Base-by-base conservation (phyloP, 768 basidiomycete species). In the Pleurotus giganteus region DNA sequence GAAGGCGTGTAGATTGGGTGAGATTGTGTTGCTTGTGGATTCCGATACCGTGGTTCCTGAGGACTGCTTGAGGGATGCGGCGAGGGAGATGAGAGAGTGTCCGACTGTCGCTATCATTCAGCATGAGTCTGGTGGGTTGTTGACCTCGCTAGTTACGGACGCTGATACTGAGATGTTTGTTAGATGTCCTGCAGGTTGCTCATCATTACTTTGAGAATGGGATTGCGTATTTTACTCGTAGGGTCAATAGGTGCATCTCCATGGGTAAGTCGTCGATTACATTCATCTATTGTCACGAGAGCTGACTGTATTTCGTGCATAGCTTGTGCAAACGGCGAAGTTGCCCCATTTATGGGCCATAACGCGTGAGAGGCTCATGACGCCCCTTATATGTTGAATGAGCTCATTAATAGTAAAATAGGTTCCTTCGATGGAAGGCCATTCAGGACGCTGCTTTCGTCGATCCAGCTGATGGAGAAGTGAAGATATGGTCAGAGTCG, bases 201-300 rank as follows among this genome's bases (percentile, higher is more conserved):
- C 75, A 86, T 64, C 88, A 93, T 67, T 94, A 90, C 69, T 94
- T 95, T 63, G 93, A 96, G 69, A 93, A 91, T 62, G 89, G 88
- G 61, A 84, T 94, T 58, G 81, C 91, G 12, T 87, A 86, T 68
- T 94, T 94, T 70, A 93, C 92, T 15, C 79, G 81, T 57, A 76
- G 89, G 57, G 87, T 94, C 66, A 91, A 94, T 63, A 73, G 78
- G 66, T 85, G 75, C 60, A 91, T 79, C 74, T 88, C 76, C 68
- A 88, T 77, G 79, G 87, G 84, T 86, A 76, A 8, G 74, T 81
- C 34, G 63, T 75, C 49, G 28, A 67, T 54, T 56, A 53, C 34
- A 47, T 29, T 26, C 34, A 76, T 66, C 63, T 73, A 42, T 36
- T 13, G 52, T 17, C 26, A 11, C 2, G 31, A 2, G 31, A 12